Evolutionary conservation across 2,329 filamentous ascomycete species (phyloP), one percentile per base, ranked within the genome.

Genomic region (Zymoseptoria passerinii): DNA sequence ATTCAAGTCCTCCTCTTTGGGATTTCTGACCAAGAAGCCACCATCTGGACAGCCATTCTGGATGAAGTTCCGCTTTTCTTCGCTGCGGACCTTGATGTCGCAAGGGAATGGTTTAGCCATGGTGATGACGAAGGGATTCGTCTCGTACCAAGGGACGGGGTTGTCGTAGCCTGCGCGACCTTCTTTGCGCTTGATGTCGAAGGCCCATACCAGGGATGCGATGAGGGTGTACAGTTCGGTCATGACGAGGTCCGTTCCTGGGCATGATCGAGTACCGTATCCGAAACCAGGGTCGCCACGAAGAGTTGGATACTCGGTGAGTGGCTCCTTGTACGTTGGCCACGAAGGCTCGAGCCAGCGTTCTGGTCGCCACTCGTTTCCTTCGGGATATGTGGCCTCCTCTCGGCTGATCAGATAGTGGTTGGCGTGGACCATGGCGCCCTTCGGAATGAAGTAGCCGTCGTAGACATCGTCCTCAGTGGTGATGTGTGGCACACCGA

Each of bases 401-500:
- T 71, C 68, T 51, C 69, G 69, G 56, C 59, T 64, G 57, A 71
- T 70, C 50, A 71, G 67, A 60, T 70, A 71, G 65, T 71, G 68
- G 59, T 70, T 71, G 50, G 68, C 69, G 65, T 71, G 69, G 48
- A 69, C 61, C 29, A 71, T 70, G 44, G 71, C 65, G 57, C 71
- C 72, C 61, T 73, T 73, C 48, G 68, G 68, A 52, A 74, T 73
- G 56, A 69, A 68, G 60, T 71, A 71, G 58, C 72, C 72, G 20
- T 71, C 67, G 61, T 74, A 74, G 53, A 71, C 67, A 58, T 73
- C 69, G 44, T 74, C 72, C 54, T 72, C 69, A 20, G 71, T 66
- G 1, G 66, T 65, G 4, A 69, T 67, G 61, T 73, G 72, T 3
- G 71, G 70, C 7, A 73, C 71, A 44, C 72, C 72, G 23, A 83